A percentile compares a stretch with the other conserved stretches of the same genome.
phyloP scores from a whole-genome alignment of 331 rosid species.

The Acacia concinna region DNA sequence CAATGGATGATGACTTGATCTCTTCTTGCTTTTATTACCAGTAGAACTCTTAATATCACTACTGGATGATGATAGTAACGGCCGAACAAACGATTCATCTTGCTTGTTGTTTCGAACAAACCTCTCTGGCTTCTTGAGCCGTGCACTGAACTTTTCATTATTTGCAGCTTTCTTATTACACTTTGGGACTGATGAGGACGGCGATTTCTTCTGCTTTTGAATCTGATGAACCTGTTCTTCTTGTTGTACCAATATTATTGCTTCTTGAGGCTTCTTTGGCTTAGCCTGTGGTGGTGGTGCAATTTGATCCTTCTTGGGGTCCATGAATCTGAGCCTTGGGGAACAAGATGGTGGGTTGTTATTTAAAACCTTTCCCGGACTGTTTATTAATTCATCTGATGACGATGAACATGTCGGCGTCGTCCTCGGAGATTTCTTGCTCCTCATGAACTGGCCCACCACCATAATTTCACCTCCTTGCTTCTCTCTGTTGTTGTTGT shows the following conservation, averaged over 20 bases:
- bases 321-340: conserved; percentile 57
- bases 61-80: conserved; percentile 36
- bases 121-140: conserved; percentile 42
- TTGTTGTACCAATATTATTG: conserved; percentile 8
- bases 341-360: conserved; percentile 42
- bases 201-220: not conserved
- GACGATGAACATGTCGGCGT: not conserved
- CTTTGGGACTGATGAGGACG: conserved; percentile 23
- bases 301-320: not conserved
- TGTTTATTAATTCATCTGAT: conserved; percentile 2
- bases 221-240: not conserved
- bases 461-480: conserved; percentile 33
- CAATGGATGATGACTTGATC: conserved; percentile 42
- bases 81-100: conserved; percentile 61
- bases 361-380: not conserved
- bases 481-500: not conserved
- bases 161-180: conserved; percentile 27
- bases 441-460: conserved; percentile 36
- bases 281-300: not conserved
- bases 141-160: conserved; percentile 50
- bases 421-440: conserved; percentile 40
- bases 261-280: conserved; percentile 40
- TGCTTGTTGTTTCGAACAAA: conserved; percentile 47
- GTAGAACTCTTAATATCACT: conserved; percentile 34
- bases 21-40: conserved; percentile 55